These are phyloP conservation scores for Colletotrichum noveboracense DNA, from an alignment of 2,329 filamentous ascomycete species.

Conservation along the genomic window DNA sequence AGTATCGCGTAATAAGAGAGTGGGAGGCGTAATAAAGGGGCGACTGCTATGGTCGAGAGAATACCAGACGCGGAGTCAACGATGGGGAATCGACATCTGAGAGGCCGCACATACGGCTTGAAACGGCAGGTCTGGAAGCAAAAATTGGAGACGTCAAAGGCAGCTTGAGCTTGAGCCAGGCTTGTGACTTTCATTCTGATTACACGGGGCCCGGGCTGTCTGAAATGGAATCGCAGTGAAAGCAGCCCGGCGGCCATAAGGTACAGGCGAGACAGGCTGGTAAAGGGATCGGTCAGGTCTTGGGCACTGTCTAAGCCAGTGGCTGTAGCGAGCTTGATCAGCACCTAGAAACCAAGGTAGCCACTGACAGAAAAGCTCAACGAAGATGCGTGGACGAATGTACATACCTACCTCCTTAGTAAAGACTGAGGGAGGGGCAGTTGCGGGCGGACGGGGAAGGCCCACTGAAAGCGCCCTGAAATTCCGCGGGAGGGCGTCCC, in stretches of 20 bases:
- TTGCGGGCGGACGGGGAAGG: slow-evolving; percentile 17
- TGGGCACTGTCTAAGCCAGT: neutral
- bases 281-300: slow-evolving; percentile 2
- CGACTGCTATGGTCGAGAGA: neutral
- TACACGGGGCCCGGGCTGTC: neutral
- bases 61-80: neutral
- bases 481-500: slow-evolving; percentile 15
- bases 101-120: neutral
- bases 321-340: slow-evolving; percentile 4
- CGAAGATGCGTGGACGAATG: neutral
- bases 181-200: neutral
- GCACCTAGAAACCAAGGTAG: slow-evolving; percentile 2
- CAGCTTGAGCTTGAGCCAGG: neutral
- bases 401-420: neutral
- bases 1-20: neutral
- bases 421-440: slow-evolving; percentile 12
- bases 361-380: slow-evolving; percentile 6
- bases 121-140: neutral
- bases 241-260: neutral
- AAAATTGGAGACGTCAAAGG: neutral
- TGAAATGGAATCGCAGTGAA: neutral
- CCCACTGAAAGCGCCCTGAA: slow-evolving; percentile 23
- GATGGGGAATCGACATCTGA: neutral
- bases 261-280: neutral
- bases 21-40: neutral